Evolutionary conservation across 2,329 filamentous ascomycete species (phyloP).

Genomic region (Hypoxylon sp.): DNA sequence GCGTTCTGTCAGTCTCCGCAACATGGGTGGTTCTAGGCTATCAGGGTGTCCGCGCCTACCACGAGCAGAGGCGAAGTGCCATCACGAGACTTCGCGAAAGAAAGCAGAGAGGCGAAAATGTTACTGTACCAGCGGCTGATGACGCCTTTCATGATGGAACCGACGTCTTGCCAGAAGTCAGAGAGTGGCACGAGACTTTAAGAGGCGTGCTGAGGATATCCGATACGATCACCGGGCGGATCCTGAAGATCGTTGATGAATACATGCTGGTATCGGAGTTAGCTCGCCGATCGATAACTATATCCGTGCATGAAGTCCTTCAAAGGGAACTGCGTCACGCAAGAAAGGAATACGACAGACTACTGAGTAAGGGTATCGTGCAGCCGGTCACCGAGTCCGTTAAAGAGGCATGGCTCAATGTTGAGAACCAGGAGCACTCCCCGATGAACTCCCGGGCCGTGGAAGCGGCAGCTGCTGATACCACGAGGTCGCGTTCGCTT

Average conservation of each 20-base stretch:
- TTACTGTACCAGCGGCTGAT: slow-evolving; percentile 20
- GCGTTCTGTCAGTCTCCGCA: slow-evolving; percentile 33
- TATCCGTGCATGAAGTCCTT: slow-evolving; percentile 14
- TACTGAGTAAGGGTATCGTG: background rate
- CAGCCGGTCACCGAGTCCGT: slow-evolving; percentile 10
- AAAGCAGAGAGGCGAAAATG: background rate
- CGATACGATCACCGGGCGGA: slow-evolving; percentile 23
- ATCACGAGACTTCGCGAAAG: slow-evolving; percentile 18
- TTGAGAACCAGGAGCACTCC: slow-evolving; percentile 6
- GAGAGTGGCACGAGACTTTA: slow-evolving; percentile 32
- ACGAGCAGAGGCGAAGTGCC: background rate
- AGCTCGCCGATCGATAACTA: slow-evolving; percentile 2
- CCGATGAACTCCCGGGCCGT: background rate
- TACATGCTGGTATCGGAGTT: slow-evolving; percentile 21
- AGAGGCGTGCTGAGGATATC: slow-evolving; percentile 21
- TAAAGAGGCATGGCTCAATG: slow-evolving; percentile 14
- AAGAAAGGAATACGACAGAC: slow-evolving; percentile 5
- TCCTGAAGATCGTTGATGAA: slow-evolving; percentile 33
- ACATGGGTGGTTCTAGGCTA: slow-evolving; percentile 37
- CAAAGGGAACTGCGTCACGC: slow-evolving; percentile 2
- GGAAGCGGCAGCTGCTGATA: no score
- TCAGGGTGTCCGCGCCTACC: slow-evolving; percentile 23
- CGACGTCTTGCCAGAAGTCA: slow-evolving; percentile 27
- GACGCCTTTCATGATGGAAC: slow-evolving; percentile 35
- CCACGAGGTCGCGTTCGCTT: background rate